Conservation (phyloP, 2,329 filamentous ascomycete species). For the Diplodia sapinea region DNA sequence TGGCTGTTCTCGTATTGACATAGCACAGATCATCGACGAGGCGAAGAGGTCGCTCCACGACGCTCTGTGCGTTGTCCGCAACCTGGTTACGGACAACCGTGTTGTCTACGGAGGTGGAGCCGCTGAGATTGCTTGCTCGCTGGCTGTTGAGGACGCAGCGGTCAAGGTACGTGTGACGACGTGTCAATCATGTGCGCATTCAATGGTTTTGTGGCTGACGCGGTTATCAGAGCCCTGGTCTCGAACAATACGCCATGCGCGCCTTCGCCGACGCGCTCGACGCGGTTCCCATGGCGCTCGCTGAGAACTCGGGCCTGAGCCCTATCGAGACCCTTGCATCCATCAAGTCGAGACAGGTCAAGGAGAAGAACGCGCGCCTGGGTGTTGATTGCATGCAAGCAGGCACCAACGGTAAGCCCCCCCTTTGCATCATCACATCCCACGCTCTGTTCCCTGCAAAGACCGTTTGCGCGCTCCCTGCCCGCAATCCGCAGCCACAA, state of each 20-base stretch:
- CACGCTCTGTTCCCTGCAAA: slow-evolving; percentile 16
- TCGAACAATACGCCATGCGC: slow-evolving; percentile 99
- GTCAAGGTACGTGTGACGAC: slow-evolving; percentile 64
- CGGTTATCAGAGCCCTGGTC: slow-evolving; percentile 73
- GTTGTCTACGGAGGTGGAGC: slow-evolving; percentile 97
- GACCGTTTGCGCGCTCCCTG: slow-evolving; percentile 29
- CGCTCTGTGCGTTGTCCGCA: slow-evolving; percentile 95
- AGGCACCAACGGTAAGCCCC: slow-evolving; percentile 75
- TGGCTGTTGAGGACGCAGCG: slow-evolving; percentile 94
- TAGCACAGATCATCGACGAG: slow-evolving; percentile 88
- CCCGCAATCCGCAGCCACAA: slow-evolving; percentile 30
- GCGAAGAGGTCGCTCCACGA: slow-evolving; percentile 97
- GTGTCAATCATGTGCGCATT: slow-evolving; percentile 19
- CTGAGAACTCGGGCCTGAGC: slow-evolving; percentile 95
- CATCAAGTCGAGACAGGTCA: slow-evolving; percentile 96
- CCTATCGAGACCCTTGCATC: slow-evolving; percentile 94
- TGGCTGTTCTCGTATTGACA: slow-evolving; percentile 1
- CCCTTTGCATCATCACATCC: slow-evolving; percentile 32
- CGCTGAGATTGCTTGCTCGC: slow-evolving; percentile 94
- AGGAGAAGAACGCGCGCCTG: slow-evolving; percentile 77
- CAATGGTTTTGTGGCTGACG: slow-evolving; percentile 23
- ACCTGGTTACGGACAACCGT: slow-evolving; percentile 93
- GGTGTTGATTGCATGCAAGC: slow-evolving; percentile 98
- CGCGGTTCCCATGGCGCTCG: slow-evolving; percentile 89
- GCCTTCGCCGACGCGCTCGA: slow-evolving; percentile 96